Conservation (phyloP, 225 moss, liverwort and hornwort species). For the Pseudoscleropodium purum region DNA sequence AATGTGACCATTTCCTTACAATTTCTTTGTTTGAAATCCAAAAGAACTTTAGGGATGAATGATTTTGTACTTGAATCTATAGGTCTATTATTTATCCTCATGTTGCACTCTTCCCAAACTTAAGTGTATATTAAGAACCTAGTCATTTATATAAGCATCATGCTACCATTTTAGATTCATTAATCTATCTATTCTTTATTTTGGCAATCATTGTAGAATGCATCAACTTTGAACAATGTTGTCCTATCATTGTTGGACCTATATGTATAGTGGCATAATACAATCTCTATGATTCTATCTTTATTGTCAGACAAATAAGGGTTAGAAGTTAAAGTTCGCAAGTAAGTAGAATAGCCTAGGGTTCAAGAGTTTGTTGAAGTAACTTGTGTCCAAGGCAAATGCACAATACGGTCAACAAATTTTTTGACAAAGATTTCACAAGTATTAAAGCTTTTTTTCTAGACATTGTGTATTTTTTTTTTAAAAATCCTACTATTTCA, state of each 20-base stretch:
- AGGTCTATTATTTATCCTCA: too few relatives aligned
- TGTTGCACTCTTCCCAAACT: too few relatives aligned
- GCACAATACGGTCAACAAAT: fast-evolving
- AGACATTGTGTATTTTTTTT: fast-evolving
- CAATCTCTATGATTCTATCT: background rate
- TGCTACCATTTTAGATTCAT: too few relatives aligned
- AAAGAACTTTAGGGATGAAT: too few relatives aligned
- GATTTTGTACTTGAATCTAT: too few relatives aligned
- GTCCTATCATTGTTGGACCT: fast-evolving
- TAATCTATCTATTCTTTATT: too few relatives aligned
- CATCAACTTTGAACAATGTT: background rate
- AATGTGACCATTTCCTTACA: background rate
- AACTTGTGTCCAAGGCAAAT: background rate
- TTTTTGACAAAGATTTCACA: background rate
- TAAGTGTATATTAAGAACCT: too few relatives aligned
- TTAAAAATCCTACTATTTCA: background rate
- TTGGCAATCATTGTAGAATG: too few relatives aligned
- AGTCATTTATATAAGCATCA: too few relatives aligned
- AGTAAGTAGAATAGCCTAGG: background rate
- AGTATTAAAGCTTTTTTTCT: background rate
- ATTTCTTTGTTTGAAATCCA: too few relatives aligned
- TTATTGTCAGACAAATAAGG: background rate
- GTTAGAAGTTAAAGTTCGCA: background rate
- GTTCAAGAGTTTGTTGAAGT: background rate
- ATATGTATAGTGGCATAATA: background rate